Conservation (phyloP, 768 basidiomycete species). For the Cystobasidium onofrii region DNA sequence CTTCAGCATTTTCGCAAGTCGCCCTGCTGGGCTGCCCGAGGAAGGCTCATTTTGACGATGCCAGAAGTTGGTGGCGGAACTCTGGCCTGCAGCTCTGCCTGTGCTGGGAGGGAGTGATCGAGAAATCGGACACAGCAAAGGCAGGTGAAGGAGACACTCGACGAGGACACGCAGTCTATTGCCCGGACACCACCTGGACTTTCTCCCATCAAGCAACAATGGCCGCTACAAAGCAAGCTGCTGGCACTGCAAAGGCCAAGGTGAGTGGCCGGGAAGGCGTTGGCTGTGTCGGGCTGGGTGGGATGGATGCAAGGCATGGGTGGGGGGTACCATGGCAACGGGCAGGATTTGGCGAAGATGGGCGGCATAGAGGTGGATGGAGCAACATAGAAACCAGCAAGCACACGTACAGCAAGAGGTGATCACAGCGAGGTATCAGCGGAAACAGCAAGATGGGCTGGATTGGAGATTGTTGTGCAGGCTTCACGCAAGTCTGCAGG, state of each 20-base stretch:
- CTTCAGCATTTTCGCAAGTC: no score
- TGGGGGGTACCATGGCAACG: neutral
- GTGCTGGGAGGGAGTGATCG: neutral
- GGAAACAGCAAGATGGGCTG: no score
- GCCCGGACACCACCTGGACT: neutral
- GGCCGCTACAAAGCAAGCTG: neutral
- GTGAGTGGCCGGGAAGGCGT: neutral
- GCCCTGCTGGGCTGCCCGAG: neutral
- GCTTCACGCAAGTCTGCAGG: no score
- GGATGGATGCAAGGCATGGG: neutral
- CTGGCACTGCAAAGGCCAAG: slow-evolving; percentile 29
- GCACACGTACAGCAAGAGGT: no score
- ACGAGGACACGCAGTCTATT: neutral
- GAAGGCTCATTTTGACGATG: neutral
- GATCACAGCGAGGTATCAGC: no score
- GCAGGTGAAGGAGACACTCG: no score
- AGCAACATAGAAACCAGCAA: no score
- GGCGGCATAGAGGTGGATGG: neutral
- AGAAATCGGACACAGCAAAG: neutral
- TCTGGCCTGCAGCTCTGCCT: no score
- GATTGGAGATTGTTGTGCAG: no score
- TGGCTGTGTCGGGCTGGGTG: neutral
- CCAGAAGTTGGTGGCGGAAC: neutral
- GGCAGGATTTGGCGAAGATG: neutral
- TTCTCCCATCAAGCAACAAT: neutral